phyloP scores from a whole-genome alignment of 2,329 filamentous ascomycete species.

The Ceratocystis huliohia region DNA sequence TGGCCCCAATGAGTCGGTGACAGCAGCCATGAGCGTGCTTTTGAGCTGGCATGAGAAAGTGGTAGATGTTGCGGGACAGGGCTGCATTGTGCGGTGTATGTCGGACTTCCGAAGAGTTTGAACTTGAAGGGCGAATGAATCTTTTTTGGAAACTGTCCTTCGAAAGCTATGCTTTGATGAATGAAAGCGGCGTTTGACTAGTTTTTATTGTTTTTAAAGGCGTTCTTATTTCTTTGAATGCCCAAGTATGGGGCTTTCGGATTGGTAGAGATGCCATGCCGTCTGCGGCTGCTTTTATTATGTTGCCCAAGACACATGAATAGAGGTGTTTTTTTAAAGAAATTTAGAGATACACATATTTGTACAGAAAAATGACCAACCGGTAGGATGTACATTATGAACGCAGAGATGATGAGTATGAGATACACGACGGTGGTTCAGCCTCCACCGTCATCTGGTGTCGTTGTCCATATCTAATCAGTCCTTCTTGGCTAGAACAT shows the following conservation, averaged over 20 bases:
- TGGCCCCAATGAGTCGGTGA: slow-evolving; percentile 51
- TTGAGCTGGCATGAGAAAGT: slow-evolving; percentile 99
- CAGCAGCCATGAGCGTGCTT: slow-evolving; percentile 88
- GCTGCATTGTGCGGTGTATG: slow-evolving; percentile 89
- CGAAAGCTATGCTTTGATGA: too few relatives aligned
- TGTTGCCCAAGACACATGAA: not conserved
- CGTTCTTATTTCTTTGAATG: not conserved
- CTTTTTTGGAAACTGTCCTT: too few relatives aligned
- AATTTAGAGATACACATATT: not conserved
- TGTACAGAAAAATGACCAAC: not conserved
- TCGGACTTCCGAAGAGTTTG: slow-evolving; percentile 75
- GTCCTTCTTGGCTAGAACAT: slow-evolving; percentile 40
- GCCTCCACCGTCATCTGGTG: too few relatives aligned
- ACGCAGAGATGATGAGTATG: not conserved
- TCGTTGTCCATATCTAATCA: not conserved
- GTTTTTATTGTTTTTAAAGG: not conserved
- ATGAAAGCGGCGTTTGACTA: too few relatives aligned
- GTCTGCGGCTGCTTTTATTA: not conserved
- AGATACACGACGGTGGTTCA: not conserved
- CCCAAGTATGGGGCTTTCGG: not conserved
- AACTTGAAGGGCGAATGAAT: not conserved
- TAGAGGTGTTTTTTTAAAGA: not conserved
- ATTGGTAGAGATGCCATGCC: not conserved
- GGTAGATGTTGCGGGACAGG: slow-evolving; percentile 81
- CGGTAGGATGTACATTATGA: not conserved